Base-by-base conservation (phyloP, 805 yeast species). In the Yamadazyma endophytica region DNA sequence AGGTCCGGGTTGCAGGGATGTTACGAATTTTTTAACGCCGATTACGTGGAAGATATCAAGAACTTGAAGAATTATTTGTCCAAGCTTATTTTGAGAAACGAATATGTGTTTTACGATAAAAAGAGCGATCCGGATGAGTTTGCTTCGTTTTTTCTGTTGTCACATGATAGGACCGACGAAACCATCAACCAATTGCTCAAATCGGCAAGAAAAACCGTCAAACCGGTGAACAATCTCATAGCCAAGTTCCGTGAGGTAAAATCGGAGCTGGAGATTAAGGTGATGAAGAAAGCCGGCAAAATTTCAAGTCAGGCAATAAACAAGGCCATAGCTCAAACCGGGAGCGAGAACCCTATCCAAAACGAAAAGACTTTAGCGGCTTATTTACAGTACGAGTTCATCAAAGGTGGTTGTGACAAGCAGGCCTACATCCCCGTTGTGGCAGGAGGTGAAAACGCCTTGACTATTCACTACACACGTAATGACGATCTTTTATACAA, bases 401-500 rank as follows among this genome's bases (percentile, higher is more conserved):
- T 82, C 9, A 68, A 77, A 24, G 88, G 90, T 17, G 98, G 98
- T 1, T 88, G 97, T 56, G 95, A 86, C 42, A 75, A 75, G 39
- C 75, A 82, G 23, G 97, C 97, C 0, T 92, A 92, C 52, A 75
- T 89, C 13, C 97, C 99, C 0, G 99, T 92, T 7, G 95, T 92
- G 3, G 99, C 97, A 4, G 82, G 95, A 20, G 98, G 98, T 1
- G 61, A 73, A 17, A 89, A 92, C 54, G 87, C 97, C 0, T 61
- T 92, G 23, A 84, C 90, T 23, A 90, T 92, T 37, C 99, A 92
- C 58, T 92, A 92, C 55, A 89, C 96, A 0, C 68, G 95, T 37
- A 92, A 92, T 49, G 95, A 92, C 56, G 95, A 86, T 50, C 57
- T 82, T 9, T 68, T 92, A 40, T 73, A 73, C 35, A 71, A 74